These are phyloP conservation scores for Pleurozium schreberi DNA, from an alignment of 225 moss, liverwort and hornwort genomes.

Conservation along the genomic window DNA sequence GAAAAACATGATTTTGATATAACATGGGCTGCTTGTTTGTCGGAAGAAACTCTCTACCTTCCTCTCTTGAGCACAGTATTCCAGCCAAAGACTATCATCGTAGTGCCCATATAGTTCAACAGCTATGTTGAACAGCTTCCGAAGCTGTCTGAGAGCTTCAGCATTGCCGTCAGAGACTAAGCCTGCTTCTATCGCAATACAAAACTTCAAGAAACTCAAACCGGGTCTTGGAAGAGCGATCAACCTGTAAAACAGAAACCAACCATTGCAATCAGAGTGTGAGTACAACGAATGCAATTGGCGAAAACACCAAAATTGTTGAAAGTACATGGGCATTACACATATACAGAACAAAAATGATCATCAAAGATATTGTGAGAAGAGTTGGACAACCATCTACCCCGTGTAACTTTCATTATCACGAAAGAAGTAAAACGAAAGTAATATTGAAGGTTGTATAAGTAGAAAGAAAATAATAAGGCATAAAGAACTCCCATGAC, in stretches of 20 bases:
- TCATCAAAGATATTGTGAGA: not conserved
- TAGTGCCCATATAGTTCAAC: conserved; percentile 47
- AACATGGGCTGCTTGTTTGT: not conserved
- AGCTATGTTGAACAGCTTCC: conserved; percentile 63
- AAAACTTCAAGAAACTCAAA: conserved; percentile 45
- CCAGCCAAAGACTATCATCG: conserved; percentile 69
- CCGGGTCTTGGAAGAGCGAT: conserved; percentile 67
- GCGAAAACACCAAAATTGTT: not conserved
- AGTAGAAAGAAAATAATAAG: not conserved
- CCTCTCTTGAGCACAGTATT: conserved; percentile 59
- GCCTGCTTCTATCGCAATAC: conserved; percentile 53
- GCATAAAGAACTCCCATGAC: not conserved
- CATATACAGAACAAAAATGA: not conserved
- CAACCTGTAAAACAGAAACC: conserved; percentile 35
- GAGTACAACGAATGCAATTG: not conserved
- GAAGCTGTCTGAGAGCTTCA: conserved; percentile 40
- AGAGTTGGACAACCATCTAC: not conserved
- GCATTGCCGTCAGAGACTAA: conserved; percentile 11
- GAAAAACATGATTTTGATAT: not conserved
- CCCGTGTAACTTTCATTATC: not conserved
- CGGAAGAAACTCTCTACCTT: conserved; percentile 27
- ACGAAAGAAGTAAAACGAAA: not conserved
- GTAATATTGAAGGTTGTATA: not conserved
- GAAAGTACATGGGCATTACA: not conserved
- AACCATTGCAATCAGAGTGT: not conserved